Evolutionary conservation across 2,329 filamentous ascomycete genomes (phyloP).

Genomic region (Fusarium pseudonygamai): DNA sequence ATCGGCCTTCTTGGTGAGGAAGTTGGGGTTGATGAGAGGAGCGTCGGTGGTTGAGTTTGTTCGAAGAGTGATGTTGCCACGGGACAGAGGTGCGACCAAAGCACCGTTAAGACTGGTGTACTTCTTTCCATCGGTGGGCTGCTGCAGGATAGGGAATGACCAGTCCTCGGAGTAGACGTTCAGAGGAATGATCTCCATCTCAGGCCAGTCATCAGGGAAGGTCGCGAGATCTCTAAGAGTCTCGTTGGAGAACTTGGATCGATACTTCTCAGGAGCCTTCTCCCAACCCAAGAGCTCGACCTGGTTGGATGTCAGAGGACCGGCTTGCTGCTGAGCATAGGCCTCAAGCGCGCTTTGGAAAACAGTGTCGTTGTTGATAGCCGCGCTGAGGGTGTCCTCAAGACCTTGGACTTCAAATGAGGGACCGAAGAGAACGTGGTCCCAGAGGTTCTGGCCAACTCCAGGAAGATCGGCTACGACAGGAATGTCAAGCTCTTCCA

Average conservation of each 20-base stretch:
- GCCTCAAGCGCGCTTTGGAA: conserved; percentile 24
- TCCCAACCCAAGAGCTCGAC: conserved; percentile 41
- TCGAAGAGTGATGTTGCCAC: conserved; percentile 55
- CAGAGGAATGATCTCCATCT: conserved; percentile 45
- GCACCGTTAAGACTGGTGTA: conserved; percentile 39
- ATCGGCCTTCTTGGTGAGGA: conserved; percentile 55
- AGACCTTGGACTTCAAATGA: conserved; percentile 35
- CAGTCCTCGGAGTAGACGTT: conserved; percentile 36
- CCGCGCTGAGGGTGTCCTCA: conserved; percentile 34
- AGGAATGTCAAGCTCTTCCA: conserved; percentile 20
- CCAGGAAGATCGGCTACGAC: conserved; percentile 25
- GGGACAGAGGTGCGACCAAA: conserved; percentile 54
- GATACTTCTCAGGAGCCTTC: conserved; percentile 37
- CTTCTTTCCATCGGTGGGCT: conserved; percentile 29
- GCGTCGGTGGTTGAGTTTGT: conserved; percentile 47
- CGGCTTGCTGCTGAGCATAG: conserved; percentile 25
- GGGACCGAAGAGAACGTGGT: conserved; percentile 33
- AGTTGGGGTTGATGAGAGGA: conserved; percentile 59
- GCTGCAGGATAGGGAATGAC: conserved; percentile 31
- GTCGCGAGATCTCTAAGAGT: conserved; percentile 29
- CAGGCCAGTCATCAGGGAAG: conserved; percentile 49
- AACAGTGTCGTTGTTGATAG: conserved; percentile 24
- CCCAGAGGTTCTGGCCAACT: conserved; percentile 37
- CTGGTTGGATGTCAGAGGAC: conserved; percentile 37
- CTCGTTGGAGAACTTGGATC: conserved; percentile 23